Percentiles rank a stretch among this genome's conserved stretches.
Conservation (phyloP, 345 rosid genomes). For the Eucalyptus regnans region DNA sequence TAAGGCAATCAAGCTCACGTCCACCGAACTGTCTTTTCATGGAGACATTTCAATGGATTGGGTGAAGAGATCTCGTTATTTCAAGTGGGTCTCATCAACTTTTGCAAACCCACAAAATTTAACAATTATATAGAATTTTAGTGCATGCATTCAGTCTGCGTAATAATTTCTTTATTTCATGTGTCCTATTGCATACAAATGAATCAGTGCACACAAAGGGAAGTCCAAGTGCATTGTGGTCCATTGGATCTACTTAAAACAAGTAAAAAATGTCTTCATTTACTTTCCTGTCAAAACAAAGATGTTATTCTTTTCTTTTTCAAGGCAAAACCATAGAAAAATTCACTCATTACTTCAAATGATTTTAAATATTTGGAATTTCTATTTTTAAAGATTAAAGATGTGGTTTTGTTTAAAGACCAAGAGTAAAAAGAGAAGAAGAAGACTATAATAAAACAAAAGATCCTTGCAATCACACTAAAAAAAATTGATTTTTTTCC, state of each 20-base stretch:
- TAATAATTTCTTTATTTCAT: background rate
- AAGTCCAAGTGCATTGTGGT: background rate
- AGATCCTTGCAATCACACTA: background rate
- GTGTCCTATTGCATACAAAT: background rate
- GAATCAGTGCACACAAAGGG: background rate
- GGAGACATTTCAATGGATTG: background rate
- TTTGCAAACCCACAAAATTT: background rate
- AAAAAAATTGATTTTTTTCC: rapidly evolving
- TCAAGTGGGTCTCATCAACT: background rate
- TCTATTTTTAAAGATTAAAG: too few relatives aligned
- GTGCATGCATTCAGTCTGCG: background rate
- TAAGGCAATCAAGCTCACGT: background rate
- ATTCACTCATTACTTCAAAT: too few relatives aligned
- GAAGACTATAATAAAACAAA: background rate
- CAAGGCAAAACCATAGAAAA: too few relatives aligned
- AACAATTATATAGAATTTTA: background rate
- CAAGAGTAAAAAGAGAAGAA: background rate
- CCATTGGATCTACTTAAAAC: background rate
- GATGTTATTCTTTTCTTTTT: too few relatives aligned
- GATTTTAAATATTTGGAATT: too few relatives aligned
- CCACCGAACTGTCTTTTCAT: background rate
- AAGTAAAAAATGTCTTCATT: too few relatives aligned
- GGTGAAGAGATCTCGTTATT: background rate
- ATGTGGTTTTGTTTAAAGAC: background rate
- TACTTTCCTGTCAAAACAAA: too few relatives aligned